phyloP scores from a whole-genome alignment of 345 rosid species.

The Salix udensis region DNA sequence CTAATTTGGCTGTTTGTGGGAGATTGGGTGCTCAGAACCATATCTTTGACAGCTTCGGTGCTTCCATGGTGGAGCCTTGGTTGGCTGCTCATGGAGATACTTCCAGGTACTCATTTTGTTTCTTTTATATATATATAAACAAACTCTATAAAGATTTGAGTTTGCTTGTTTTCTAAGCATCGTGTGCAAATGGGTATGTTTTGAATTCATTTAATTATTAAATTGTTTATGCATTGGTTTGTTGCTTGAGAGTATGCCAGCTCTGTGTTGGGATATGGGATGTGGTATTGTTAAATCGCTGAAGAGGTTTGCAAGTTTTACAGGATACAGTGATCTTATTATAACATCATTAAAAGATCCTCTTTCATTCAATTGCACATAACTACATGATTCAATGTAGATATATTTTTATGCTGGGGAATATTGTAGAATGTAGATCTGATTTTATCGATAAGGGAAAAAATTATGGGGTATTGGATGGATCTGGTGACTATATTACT shows the following conservation, averaged over 20 bases:
- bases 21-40: conserved; percentile 18
- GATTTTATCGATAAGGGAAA: background rate
- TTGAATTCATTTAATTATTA: background rate
- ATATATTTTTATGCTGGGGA: background rate
- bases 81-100: conserved; percentile 72
- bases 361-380: background rate
- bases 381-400: background rate
- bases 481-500: background rate
- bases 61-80: conserved; percentile 85
- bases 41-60: conserved; percentile 67
- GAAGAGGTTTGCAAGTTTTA: background rate
- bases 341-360: background rate
- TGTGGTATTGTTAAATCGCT: background rate
- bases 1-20: conserved; percentile 49
- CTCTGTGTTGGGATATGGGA: no score
- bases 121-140: background rate
- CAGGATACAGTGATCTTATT: background rate
- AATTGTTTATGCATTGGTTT: background rate
- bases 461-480: background rate
- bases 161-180: background rate
- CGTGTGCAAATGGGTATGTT: background rate
- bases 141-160: background rate
- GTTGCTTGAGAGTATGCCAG: background rate
- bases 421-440: background rate
- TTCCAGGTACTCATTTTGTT: conserved; percentile 37